Base-by-base conservation (phyloP, 345 rosid species). In the Eucalyptus tenuipes region DNA sequence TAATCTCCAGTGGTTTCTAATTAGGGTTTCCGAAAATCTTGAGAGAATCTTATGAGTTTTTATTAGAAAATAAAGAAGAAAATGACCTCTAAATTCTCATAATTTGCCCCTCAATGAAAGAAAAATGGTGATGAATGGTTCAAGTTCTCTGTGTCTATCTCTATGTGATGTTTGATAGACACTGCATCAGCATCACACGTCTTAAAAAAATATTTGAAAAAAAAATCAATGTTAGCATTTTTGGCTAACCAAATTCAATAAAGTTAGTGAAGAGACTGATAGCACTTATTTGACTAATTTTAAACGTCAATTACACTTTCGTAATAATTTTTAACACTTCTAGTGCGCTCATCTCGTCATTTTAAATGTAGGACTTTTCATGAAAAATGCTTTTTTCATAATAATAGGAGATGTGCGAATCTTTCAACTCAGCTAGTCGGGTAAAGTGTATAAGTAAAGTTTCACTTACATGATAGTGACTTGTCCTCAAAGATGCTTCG, bases 251-350 rank as follows among this genome's bases (percentile, higher is more conserved):
- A 75, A 22, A 40, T 75, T 75, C 47, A 75, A 20, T 75, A 22
- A 5, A 18, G 5, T 37, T 3, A 10, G 5, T 20, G 0, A 37
- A 20, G 4, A 22, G 8, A 37, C 1, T 75, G 2, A n/a, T n/a
- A 3, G 2, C 5, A n/a, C 0, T 3, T 1, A n/a, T 64, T 31
- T 64, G 0, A 64, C 6, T 6, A 64, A 8, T 14, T n/a, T 7
- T n/a, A n/a, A 31, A 64, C n/a, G 0, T n/a, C 2, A 14, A 4
- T 64, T 7, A 17, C 0, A 14, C 2, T 15, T 29, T n/a, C 0
- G 4, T 16, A 64, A n/a, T 4, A 15, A 7, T 14, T 64, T n/a
- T 64, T 7, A n/a, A 1, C 10, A 64, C 2, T n/a, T n/a, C 0
- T 0, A 2, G 0, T n/a, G 10, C 0, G 5, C 40, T n/a, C 1